Percentiles rank a stretch among this genome's conserved stretches.
phyloP scores from a whole-genome alignment of 495 filamentous ascomycete species.

The Penicillium egyptiacum region DNA sequence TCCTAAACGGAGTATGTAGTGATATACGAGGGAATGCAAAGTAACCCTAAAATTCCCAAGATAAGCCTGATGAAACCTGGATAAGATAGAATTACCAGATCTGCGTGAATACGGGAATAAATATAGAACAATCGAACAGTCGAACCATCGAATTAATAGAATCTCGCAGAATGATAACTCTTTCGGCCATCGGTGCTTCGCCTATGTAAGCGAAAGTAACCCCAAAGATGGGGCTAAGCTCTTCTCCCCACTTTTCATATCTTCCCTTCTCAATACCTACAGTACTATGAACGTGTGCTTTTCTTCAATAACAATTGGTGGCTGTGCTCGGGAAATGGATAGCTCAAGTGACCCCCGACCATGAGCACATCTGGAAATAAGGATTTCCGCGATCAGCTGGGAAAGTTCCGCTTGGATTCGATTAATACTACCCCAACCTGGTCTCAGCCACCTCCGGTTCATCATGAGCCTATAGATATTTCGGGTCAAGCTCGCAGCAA shows the following conservation, averaged over 20 bases:
- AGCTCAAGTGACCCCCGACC: slow-evolving; percentile 26
- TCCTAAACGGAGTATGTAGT: background rate
- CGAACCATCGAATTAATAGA: background rate
- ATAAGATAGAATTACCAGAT: background rate
- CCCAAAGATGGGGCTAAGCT: background rate
- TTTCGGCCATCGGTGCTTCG: slow-evolving; percentile 1
- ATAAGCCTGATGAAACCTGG: background rate
- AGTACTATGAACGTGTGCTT: background rate
- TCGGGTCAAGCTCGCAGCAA: slow-evolving; percentile 33
- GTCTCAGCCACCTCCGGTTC: slow-evolving; percentile 1
- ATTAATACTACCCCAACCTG: slow-evolving; percentile 18
- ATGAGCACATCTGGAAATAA: slow-evolving; percentile 41
- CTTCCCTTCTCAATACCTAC: background rate
- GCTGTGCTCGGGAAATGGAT: slow-evolving; percentile 29
- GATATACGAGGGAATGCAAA: background rate
- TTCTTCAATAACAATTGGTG: background rate
- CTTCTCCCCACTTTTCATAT: slow-evolving; percentile 5
- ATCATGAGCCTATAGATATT: slow-evolving; percentile 14
- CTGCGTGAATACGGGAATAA: no score
- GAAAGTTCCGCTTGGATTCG: slow-evolving; percentile 47
- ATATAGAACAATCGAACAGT: background rate
- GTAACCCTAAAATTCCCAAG: background rate
- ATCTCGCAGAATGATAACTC: background rate
- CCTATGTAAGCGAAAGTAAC: slow-evolving; percentile 8
- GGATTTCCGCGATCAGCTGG: slow-evolving; percentile 48